Evolutionary conservation across 345 rosid species (phyloP), one percentile per base, ranked within the genome.

Genomic region (Camelina sativa): DNA sequence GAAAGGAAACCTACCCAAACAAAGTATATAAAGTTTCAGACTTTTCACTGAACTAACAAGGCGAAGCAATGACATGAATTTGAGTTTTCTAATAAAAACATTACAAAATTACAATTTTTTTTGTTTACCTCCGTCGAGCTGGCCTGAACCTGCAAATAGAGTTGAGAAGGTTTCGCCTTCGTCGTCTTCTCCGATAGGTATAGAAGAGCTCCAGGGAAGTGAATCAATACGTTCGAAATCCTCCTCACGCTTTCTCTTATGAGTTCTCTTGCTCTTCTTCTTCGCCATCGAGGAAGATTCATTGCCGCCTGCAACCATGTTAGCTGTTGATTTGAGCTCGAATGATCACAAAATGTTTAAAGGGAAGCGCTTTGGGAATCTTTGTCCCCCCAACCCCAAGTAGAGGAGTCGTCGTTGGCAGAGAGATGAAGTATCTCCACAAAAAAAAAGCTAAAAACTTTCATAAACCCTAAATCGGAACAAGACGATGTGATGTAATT

Each of bases 121-220:
- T 12, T 34, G n/a, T 44, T 0, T 53, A 91, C 97, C 98, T 86
- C 98, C 96, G 62, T 87, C 94, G 38, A 88, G 91, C 77, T 89
- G 87, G 62, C 79, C 85, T 55, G 88, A 84, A 30, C 96, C 90
- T 20, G 68, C 67, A 57, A 87, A 79, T 37, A 82, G 83, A 54
- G 91, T 76, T 17, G 96, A 74, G 80, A 86, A 84, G 20, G 80
- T 59, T 67, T 78, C 76, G 2, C 63, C 79, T 11, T 80, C 82
- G 22, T 76, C 84, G 68, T 86, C 91, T 61, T 74, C 83, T 17
- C 79, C 65, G 20, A 67, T 57, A 10, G 90, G 65, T 55, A 87
- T 40, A 54, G 96, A 82, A 46, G 84, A 10, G 70, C 76, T 83
- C 96, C 96, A 88, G 5, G 76, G 78, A 34, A 91, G 90, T 11